Conservation (phyloP, 495 filamentous ascomycete genomes). For the Aspergillus steynii region DNA sequence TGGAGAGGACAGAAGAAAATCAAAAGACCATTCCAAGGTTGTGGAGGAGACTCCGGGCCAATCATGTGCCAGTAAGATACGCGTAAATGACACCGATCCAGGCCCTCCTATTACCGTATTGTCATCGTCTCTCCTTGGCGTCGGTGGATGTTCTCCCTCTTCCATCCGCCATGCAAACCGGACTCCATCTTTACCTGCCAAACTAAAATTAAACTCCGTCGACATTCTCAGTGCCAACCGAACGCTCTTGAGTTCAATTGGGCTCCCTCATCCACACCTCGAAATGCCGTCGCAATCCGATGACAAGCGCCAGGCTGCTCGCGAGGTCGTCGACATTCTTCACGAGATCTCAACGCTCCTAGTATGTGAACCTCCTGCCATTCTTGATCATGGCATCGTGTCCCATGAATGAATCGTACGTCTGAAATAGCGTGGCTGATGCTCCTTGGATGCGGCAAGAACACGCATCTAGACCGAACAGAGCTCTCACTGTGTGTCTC, state of each 20-base stretch:
- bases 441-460: constrained; percentile 50
- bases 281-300: constrained; percentile 46
- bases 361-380: constrained; percentile 46
- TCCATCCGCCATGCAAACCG: no score
- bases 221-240: not conserved
- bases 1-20: no score
- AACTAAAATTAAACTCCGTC: not conserved
- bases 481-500: constrained; percentile 93
- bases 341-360: constrained; percentile 90
- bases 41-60: no score
- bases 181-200: no score
- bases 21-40: no score
- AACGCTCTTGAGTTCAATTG: not conserved
- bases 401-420: not conserved
- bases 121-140: no score
- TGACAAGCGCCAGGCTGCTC: constrained; percentile 85
- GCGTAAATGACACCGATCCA: no score
- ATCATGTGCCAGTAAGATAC: no score
- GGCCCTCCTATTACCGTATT: no score
- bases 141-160: no score
- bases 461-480: constrained; percentile 86
- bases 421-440: not conserved
- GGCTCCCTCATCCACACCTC: not conserved
- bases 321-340: constrained; percentile 93
- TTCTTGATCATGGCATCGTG: constrained; percentile 10